Evolutionary conservation across 306 rosid species (phyloP).

Genomic region (Quercus engelmannii): DNA sequence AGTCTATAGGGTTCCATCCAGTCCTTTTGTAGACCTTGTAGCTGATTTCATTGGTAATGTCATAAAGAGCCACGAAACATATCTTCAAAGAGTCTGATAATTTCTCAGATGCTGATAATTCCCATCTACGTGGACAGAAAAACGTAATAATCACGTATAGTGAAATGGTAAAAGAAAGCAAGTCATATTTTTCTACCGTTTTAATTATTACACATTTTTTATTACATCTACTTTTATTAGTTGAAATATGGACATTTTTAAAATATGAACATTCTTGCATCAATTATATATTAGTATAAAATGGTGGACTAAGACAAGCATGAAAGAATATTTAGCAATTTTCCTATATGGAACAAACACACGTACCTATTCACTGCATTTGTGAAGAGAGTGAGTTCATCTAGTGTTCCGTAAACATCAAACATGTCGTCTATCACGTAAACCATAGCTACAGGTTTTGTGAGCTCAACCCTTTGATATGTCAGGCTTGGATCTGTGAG

Average conservation of each 20-base stretch:
- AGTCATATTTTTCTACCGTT: too few species aligned
- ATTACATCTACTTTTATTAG: too few species aligned
- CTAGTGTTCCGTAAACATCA: slow-evolving; percentile 54
- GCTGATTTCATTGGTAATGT: slow-evolving; percentile 52
- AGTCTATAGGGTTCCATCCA: slow-evolving; percentile 47
- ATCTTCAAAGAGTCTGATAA: slow-evolving; percentile 56
- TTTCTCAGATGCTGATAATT: slow-evolving; percentile 29
- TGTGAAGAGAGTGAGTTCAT: slow-evolving; percentile 57
- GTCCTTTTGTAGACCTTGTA: slow-evolving; percentile 33
- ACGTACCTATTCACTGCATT: slow-evolving; percentile 48
- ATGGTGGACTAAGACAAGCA: too few species aligned
- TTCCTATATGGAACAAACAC: background rate
- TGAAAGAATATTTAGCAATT: too few species aligned
- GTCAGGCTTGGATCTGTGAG: slow-evolving; percentile 43
- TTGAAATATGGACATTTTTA: too few species aligned
- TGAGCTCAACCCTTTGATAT: slow-evolving; percentile 58
- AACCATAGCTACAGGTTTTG: slow-evolving; percentile 60
- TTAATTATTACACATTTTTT: too few species aligned
- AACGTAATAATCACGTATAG: background rate
- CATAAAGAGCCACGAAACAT: slow-evolving; percentile 45
- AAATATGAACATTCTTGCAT: too few species aligned
- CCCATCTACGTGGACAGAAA: slow-evolving; percentile 48
- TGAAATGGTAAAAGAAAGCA: background rate
- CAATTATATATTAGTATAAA: too few species aligned
- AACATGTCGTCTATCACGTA: slow-evolving; percentile 66